Evolutionary conservation across 129 eudicot species (phyloP).

Genomic region (Cynara cardunculus): DNA sequence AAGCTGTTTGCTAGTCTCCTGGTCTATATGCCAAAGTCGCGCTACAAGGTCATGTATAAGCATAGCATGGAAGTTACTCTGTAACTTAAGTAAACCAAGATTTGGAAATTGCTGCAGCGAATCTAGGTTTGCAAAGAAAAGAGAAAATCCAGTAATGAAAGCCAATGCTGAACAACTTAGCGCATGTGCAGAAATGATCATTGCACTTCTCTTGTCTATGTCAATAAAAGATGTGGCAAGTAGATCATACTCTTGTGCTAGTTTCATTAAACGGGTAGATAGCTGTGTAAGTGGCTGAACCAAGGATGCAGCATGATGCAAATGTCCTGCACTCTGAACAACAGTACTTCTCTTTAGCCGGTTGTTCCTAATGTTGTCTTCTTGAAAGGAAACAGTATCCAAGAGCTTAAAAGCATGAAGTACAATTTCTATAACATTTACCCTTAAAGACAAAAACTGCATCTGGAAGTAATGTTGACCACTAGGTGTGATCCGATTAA

Average conservation of each 20-base stretch:
- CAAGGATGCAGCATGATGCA: conserved; percentile 16
- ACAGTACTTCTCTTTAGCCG: conserved; percentile 2
- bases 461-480: conserved; percentile 49
- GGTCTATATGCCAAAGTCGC: conserved; percentile 50
- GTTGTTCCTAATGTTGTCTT: not conserved
- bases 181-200: conserved; percentile 54
- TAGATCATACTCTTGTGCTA: conserved; percentile 65
- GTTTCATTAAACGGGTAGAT: conserved; percentile 42
- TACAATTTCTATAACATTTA: conserved; percentile 38
- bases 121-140: conserved; percentile 31
- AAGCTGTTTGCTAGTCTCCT: conserved; percentile 48
- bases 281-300: conserved; percentile 31
- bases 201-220: conserved; percentile 46
- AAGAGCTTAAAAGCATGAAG: conserved; percentile 48
- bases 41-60: conserved; percentile 51
- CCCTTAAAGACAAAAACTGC: conserved; percentile 64
- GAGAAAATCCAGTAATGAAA: conserved; percentile 53
- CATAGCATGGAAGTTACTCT: conserved; percentile 25
- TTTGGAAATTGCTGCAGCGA: not conserved
- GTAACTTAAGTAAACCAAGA: conserved; percentile 7
- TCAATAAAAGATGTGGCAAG: conserved; percentile 50
- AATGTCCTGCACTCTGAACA: conserved; percentile 1
- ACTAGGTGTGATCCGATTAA: conserved; percentile 15
- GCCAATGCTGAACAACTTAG: conserved; percentile 82
- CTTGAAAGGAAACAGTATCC: conserved; percentile 11